Conservation (phyloP, 2,329 filamentous ascomycete genomes). For the Nannizziopsis arthrosporioides region DNA sequence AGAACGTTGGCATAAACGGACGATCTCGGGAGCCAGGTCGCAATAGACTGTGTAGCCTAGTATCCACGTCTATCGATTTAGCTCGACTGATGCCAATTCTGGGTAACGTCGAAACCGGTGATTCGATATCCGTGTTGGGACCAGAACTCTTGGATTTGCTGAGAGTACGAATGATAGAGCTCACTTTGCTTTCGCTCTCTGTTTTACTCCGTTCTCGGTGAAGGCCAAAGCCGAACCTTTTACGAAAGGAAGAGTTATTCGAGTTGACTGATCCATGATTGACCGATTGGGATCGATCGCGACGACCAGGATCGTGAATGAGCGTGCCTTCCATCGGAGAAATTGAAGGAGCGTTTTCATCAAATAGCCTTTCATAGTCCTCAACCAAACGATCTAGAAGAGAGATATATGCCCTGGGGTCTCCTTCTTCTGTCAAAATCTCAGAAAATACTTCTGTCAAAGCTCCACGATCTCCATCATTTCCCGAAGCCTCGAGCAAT, state of each 20-base stretch:
- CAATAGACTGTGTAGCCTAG: conserved; percentile 35
- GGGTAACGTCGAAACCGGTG: conserved; percentile 46
- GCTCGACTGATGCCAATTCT: conserved; percentile 57
- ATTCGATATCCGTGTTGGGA: conserved; percentile 43
- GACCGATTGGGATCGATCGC: conserved; percentile 48
- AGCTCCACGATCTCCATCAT: conserved; percentile 80
- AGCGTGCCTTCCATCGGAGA: conserved; percentile 33
- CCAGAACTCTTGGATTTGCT: conserved; percentile 62
- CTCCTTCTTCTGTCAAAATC: conserved; percentile 64
- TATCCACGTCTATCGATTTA: conserved; percentile 63
- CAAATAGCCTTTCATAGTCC: conserved; percentile 80
- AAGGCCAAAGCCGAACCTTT: conserved; percentile 71
- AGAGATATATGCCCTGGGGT: conserved; percentile 74
- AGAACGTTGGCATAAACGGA: conserved; percentile 38
- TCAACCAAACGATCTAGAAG: conserved; percentile 79
- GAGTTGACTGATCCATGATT: conserved; percentile 67
- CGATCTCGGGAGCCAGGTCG: conserved; percentile 48
- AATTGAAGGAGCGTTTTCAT: conserved; percentile 44
- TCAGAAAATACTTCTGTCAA: conserved; percentile 83
- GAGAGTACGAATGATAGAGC: conserved; percentile 74
- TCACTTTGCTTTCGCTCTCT: conserved; percentile 55
- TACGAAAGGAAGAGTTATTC: conserved; percentile 73
- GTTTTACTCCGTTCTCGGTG: conserved; percentile 69
- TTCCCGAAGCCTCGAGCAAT: conserved; percentile 76
- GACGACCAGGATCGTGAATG: conserved; percentile 47